Base-by-base conservation (phyloP, 148 eudicot genomes). In the Nepenthes gracilis region DNA sequence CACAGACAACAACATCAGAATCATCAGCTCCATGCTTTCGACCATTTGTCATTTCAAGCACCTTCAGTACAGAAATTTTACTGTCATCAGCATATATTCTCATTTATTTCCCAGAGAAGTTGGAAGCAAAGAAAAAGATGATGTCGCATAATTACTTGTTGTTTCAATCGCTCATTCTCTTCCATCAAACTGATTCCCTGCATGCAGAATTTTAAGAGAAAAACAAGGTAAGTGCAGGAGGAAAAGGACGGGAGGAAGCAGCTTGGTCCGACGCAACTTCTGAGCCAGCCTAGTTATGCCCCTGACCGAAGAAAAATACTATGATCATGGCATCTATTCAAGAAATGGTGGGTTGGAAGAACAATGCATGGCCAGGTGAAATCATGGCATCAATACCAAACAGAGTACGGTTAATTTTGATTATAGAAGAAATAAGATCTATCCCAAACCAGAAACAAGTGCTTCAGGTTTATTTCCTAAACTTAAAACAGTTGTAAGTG, bases 161-260 rank as follows among this genome's bases (percentile, higher is more conserved):
- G 90, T 72, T 68, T 78, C 59, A 92, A 65, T 70, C 66, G 74
- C 57, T 85, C 79, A 40, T 92, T 92, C 67, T 85, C 96, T 67
- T 85, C 96, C 77, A 74, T 73, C 63, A 88, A 81, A 67, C 68
- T 73, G 58, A 69, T 48, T 64, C 85, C 84, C 97, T 91, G 78
- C 68, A 60, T 1, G n/a, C 65, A 23, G 15, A 64, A 13, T 51
- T n/a, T 10, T 43, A 60, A 65, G 61, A 56, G 50, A 12, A 48
- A 47, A 32, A 12, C 12, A 12, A 32, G 14, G 23, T 23, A 23
- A 23, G 23, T 23, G 23, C 6, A 49, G 2, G 53, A 49, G 15
- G 1, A 49, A 49, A 49, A n/a, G 6, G n/a, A 45, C 0, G 48
- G 48, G 11, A 2, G n/a, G 15, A 10, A 10, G 53, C 12, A n/a